phyloP scores from a whole-genome alignment of 805 yeast genomes.

The Saccharomycopsis amapae region DNA sequence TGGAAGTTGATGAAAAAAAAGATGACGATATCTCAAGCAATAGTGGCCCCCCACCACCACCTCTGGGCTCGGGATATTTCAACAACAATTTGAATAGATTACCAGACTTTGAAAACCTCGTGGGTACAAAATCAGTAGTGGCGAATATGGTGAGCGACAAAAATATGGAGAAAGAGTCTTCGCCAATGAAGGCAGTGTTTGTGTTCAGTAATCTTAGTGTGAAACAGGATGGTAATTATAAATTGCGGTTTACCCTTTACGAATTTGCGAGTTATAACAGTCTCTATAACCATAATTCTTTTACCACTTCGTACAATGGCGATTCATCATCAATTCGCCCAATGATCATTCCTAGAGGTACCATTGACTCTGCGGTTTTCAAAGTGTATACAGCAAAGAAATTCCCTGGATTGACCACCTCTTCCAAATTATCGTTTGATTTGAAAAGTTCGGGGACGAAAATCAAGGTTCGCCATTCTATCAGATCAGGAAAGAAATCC shows the following conservation, averaged over 20 bases:
- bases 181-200: constrained; percentile 19
- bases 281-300: constrained; percentile 5
- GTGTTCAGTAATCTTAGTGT: constrained; percentile 22
- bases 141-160: constrained; percentile 21
- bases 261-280: constrained; percentile 15
- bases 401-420: constrained; percentile 40
- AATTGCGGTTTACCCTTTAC: constrained; percentile 17
- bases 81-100: not conserved
- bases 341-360: constrained; percentile 22
- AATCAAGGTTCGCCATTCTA: constrained; percentile 24
- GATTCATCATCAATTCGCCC: not conserved
- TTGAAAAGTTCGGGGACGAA: constrained; percentile 21
- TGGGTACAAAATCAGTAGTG: constrained; percentile 21
- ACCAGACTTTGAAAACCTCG: constrained; percentile 17
- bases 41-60: too few relatives aligned
- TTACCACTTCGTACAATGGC: not conserved
- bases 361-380: constrained; percentile 30
- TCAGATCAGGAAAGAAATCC: constrained; percentile 38
- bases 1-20: too few relatives aligned
- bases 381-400: constrained; percentile 36
- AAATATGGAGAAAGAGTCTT: constrained; percentile 1
- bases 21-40: too few relatives aligned
- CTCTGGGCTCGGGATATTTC: too few relatives aligned
- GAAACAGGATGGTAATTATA: constrained; percentile 21
- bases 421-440: constrained; percentile 25